Evolutionary conservation across 108 stramenopile species (phyloP), one percentile per base, ranked within the genome.

Genomic region (Chaetoceros muelleri): DNA sequence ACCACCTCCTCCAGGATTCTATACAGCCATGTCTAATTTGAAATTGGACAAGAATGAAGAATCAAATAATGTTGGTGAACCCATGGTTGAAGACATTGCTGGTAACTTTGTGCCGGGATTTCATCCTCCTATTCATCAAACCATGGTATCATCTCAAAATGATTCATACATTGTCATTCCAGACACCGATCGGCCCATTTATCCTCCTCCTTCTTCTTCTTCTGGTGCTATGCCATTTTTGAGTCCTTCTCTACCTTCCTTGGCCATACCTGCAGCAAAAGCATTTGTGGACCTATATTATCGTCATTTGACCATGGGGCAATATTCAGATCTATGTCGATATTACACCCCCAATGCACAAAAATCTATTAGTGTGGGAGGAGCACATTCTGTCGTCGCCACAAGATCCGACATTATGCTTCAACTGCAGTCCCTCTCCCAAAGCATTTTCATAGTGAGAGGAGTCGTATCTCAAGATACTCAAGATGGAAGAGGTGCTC

Each of bases 321-420:
- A 49, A 55, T 59, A 67, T 23, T 51, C 46, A n/a, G 80, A 87
- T 25, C 72, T 87, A 3, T 24, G 46, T 29, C 44, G 62, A 13
- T 79, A 79, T 31, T 87, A 83, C 68, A 62, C 70, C 24, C 48
- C 62, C 23, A 50, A 55, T 50, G 80, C 79, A 21, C 61, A 76
- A 55, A 87, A 87, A 60, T 79, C 80, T 1, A 55, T 87, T 2
- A 79, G 72, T n/a, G 70, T 87, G 7, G 81, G 85, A 48, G 85
- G 85, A 25, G 85, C 85, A 31, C 82, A 87, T 66, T 72, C 80
- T 2, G 55, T 83, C 28, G 82, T 80, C 27, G 45, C 56, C 2
- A 69, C 72, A 24, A 57, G 61, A 44, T 55, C 52, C 34, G 79
- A 83, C 52, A 69, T 75, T 23, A 31, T 70, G 26, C 40, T 73